Evolutionary conservation across 2,329 filamentous ascomycete genomes (phyloP), one percentile per base, ranked within the genome.

Genomic region (Paecilomyces variotii): DNA sequence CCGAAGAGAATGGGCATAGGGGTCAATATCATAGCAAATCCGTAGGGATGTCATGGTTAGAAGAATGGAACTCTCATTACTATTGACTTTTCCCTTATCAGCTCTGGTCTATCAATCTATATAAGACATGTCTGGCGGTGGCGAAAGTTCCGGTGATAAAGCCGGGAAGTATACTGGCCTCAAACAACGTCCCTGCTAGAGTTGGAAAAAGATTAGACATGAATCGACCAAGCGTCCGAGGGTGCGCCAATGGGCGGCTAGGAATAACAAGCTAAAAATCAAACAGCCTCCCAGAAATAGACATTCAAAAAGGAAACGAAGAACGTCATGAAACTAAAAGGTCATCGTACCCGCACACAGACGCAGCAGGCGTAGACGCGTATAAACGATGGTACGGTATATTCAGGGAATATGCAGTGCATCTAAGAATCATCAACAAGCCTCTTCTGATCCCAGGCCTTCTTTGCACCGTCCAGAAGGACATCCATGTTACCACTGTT

Each of bases 401-500:
- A 25, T 24, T 52, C 24, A 52, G 24, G 25, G 7, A 12, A 52
- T 28, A 28, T 52, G 25, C 14, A 7, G 27, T 50, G 6, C 14
- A 52, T 52, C 24, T 28, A 52, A 4, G 50, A 52, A 59, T 78
- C 77, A 68, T 80, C 76, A 55, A 77, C 72, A 26, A 80, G 65
- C 62, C 72, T 77, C 65, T 78, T 80, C 59, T 76, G 74, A 12
- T 78, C 74, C 72, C 73, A 76, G 39, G 78, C 79, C 56, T 74
- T 73, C 64, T 77, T 78, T 26, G 87, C 86, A 14, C 82, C 79
- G 53, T 80, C 79, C 49, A 79, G 66, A 50, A 89, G 70, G 1
- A 71, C 70, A 0, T 87, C 85, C 61, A 87, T 71, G 63, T 87
- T 84, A 1, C 86, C 86, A 61, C 80, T 87, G 70, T 82, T 88